phyloP scores from a whole-genome alignment of 2,329 filamentous ascomycete species.

The Cadophora gregata region DNA sequence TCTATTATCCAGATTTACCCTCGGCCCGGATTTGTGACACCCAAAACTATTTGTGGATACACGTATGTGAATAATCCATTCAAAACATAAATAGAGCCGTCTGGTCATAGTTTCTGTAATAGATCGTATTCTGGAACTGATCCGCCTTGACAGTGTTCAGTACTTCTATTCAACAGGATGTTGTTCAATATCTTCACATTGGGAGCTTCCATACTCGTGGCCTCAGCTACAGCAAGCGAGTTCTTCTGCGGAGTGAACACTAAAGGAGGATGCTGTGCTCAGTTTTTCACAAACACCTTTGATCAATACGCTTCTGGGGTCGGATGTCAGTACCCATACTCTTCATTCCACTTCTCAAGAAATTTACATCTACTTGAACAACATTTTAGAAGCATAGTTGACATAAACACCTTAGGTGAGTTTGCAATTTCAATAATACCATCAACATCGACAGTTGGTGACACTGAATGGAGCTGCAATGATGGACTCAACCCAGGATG shows the following conservation, averaged over 20 bases:
- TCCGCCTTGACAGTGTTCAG: neutral
- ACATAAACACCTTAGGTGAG: neutral
- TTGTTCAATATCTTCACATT: neutral
- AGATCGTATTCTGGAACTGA: neutral
- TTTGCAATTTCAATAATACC: constrained; percentile 7
- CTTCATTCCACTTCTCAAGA: neutral
- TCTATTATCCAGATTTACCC: constrained; percentile 8
- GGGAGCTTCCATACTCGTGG: neutral
- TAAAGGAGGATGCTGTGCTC: constrained; percentile 17
- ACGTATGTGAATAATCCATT: neutral
- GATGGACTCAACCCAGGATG: constrained; percentile 11
- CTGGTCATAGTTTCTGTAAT: too few relatives aligned
- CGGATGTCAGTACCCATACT: constrained; percentile 7
- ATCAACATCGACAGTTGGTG: neutral
- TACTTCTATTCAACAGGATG: neutral
- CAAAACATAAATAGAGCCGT: too few relatives aligned
- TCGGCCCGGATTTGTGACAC: neutral
- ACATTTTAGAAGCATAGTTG: neutral
- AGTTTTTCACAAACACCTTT: constrained; percentile 19
- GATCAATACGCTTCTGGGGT: constrained; percentile 21
- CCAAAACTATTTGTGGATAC: neutral
- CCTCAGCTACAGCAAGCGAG: neutral
- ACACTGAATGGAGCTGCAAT: constrained; percentile 3
- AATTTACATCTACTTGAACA: neutral
- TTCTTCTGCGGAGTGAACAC: constrained; percentile 19